Base-by-base conservation (phyloP, 306 rosid species). In the Begonia fuchsioides region DNA sequence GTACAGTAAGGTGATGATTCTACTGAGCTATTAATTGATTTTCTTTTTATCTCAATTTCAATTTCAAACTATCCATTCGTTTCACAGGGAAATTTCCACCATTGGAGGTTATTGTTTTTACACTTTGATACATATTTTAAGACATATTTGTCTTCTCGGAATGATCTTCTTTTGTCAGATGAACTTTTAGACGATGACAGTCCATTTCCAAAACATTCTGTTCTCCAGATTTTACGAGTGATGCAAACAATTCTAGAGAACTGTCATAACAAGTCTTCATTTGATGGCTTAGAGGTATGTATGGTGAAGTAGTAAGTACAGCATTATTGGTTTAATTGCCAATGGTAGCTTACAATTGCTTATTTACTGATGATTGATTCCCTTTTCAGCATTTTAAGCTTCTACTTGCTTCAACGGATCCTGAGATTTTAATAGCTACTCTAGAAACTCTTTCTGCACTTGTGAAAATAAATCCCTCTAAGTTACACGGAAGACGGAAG, bases 111-210 rank as follows among this genome's bases (percentile, higher is more conserved):
- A 3, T 72, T 88, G 60, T 75, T 88, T 56, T 83, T 74, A 64
- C 95, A 83, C 72, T 84, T 88, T 68, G 95, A 81, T 68, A 74
- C 86, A 58, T 88, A 88, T 78, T 88, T 88, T 86, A 88, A 88
- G 83, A 64, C 97, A 44, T 74, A 74, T 64, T 67, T 83, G 65
- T 75, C 83, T 39, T 60, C 72, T 81, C 79, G 95, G 72, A 81
- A 84, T 62, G 97, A 88, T 73, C 72, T 88, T 51, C 81, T 86
- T 55, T 65, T 88, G 84, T 74, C 86, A 2, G 78, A 83, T 76
- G 74, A 68, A 65, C 62, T 73, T 70, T 70, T 84, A 63, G 97
- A 78, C 68, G 97, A 81, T 70, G 97, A 79, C 57, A 55, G 38
- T 32, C 82, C 86, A 39, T 78, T 88, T 63, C 97, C 97, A 39